Conservation (phyloP, 805 yeast species). For the Sugiyamaella smithiae region DNA sequence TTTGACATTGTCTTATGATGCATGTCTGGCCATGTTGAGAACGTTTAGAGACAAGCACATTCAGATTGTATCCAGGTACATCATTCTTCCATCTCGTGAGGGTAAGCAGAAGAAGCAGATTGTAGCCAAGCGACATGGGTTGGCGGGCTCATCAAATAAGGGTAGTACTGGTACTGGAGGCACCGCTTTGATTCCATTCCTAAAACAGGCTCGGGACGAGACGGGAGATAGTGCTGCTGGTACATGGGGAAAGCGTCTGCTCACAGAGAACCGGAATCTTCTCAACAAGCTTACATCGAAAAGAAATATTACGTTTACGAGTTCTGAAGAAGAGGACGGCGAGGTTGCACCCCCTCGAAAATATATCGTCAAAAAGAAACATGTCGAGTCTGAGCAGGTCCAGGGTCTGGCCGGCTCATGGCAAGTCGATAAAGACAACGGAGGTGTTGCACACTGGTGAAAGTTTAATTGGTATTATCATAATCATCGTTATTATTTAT, state of each 20-base stretch:
- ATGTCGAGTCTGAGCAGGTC: background rate
- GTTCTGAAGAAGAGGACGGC: slow-evolving; percentile 18
- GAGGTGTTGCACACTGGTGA: slow-evolving; percentile 20
- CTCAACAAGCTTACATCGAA: slow-evolving; percentile 13
- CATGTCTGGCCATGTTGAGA: slow-evolving; percentile 84
- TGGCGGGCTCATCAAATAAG: slow-evolving; percentile 40
- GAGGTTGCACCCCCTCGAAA: background rate
- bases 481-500: too few relatives aligned
- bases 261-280: slow-evolving; percentile 25
- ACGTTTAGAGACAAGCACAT: slow-evolving; percentile 89
- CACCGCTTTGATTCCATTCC: slow-evolving; percentile 82
- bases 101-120: slow-evolving; percentile 46
- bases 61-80: slow-evolving; percentile 85
- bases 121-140: slow-evolving; percentile 54
- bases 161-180: slow-evolving; percentile 90
- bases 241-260: slow-evolving; percentile 73
- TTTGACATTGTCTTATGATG: slow-evolving; percentile 73
- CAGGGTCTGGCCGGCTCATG: slow-evolving; percentile 20
- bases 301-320: slow-evolving; percentile 10
- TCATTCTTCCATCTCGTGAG: slow-evolving; percentile 72
- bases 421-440: slow-evolving; percentile 16
- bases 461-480: background rate
- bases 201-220: slow-evolving; percentile 94
- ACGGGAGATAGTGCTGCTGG: slow-evolving; percentile 94
- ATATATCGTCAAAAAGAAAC: background rate